These are phyloP conservation scores for Nemophila menziesii DNA, from an alignment of 257 asterid genomes.

Conservation along the genomic window DNA sequence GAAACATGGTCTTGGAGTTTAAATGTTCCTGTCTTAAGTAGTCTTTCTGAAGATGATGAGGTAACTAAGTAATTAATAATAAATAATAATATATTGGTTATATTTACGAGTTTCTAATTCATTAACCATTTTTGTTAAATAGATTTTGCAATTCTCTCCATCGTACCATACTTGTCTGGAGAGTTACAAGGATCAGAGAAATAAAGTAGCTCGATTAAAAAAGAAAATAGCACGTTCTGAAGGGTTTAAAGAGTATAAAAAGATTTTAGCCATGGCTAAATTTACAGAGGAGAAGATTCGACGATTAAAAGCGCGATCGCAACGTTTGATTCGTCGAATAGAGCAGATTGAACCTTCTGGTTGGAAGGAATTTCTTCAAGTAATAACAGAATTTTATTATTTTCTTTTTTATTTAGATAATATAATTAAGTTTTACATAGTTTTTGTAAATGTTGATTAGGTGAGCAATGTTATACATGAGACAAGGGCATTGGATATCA, in stretches of 20 bases:
- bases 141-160: conserved; percentile 59
- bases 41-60: conserved; percentile 89
- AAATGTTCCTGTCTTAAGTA: conserved; percentile 87
- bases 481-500: conserved; percentile 92
- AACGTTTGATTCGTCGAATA: conserved; percentile 63
- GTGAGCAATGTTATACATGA: conserved; percentile 91
- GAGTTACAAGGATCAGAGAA: conserved; percentile 80
- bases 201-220: conserved; percentile 73
- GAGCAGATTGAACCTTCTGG: conserved; percentile 98
- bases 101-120: conserved; percentile 1
- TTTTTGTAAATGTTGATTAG: conserved; percentile 29
- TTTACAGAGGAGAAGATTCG: conserved; percentile 81
- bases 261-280: conserved; percentile 63
- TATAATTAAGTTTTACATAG: not conserved
- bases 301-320: conserved; percentile 69
- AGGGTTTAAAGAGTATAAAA: conserved; percentile 86
- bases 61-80: conserved; percentile 26
- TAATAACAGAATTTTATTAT: conserved; percentile 11
- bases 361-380: conserved; percentile 99
- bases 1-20: conserved; percentile 99
- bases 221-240: conserved; percentile 70
- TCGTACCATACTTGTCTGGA: conserved; percentile 62
- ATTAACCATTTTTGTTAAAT: conserved; percentile 8
- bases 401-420: not conserved
- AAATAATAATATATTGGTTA: not conserved